Conservation (phyloP, 2,329 filamentous ascomycete genomes). For the Chaetomiaceae sp. region DNA sequence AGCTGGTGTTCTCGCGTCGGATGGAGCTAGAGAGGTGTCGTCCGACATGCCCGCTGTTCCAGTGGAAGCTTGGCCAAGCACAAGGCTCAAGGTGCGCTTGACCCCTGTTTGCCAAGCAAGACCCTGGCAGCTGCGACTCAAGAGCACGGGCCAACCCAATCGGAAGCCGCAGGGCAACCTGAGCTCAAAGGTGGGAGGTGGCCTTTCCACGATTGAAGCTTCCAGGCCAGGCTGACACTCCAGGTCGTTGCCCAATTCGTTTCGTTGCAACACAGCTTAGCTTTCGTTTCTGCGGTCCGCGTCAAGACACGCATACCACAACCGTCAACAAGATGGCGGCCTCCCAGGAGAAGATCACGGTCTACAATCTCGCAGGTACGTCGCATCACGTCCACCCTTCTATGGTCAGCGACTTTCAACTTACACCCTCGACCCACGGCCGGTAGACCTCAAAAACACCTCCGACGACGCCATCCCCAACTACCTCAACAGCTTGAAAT, state of each 20-base stretch:
- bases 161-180: not conserved
- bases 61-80: constrained; percentile 13
- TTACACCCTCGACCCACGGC: constrained; percentile 5
- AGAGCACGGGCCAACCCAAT: no score
- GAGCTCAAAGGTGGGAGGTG: constrained; percentile 17
- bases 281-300: not conserved
- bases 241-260: not conserved
- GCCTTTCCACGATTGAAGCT: constrained; percentile 16
- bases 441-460: constrained; percentile 85
- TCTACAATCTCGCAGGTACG: constrained; percentile 61
- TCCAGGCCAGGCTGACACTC: not conserved
- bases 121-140: not conserved
- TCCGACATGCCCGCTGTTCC: not conserved
- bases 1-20: not conserved
- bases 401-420: no score
- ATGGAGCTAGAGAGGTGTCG: constrained; percentile 9
- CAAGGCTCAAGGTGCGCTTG: not conserved
- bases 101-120: constrained; percentile 11
- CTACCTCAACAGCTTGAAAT: constrained; percentile 84
- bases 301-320: not conserved
- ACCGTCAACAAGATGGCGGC: constrained; percentile 31
- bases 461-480: constrained; percentile 91
- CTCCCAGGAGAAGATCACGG: constrained; percentile 52
- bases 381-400: no score
- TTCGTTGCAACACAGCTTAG: not conserved